Conservation (phyloP, 2,329 filamentous ascomycete species). For the Cladobotryum protrusum region DNA sequence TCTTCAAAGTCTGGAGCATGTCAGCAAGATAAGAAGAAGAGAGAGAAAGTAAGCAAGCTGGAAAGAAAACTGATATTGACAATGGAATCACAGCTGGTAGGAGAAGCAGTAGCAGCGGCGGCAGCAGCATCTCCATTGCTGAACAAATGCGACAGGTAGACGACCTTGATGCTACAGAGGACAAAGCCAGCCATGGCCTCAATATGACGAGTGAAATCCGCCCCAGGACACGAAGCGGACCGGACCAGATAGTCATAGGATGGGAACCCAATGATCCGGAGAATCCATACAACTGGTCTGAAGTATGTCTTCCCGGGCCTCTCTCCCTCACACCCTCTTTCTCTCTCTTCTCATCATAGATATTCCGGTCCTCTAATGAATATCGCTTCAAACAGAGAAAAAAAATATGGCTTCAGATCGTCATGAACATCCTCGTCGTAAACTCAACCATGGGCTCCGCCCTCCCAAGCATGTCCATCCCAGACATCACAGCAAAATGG, state of each 20-base stretch:
- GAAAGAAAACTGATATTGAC: no score
- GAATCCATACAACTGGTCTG: slow-evolving; percentile 49
- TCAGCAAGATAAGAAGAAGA: no score
- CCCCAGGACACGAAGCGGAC: background rate
- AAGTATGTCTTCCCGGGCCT: slow-evolving; percentile 19
- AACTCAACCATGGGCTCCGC: slow-evolving; percentile 63
- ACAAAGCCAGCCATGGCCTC: no score
- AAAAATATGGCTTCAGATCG: slow-evolving; percentile 48
- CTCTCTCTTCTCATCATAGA: no score
- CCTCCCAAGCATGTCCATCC: slow-evolving; percentile 56
- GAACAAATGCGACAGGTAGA: no score
- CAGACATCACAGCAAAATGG: slow-evolving; percentile 53
- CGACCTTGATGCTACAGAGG: no score
- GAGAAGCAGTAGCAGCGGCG: no score
- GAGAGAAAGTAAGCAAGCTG: no score
- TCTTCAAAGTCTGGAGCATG: no score
- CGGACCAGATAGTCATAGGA: slow-evolving; percentile 32
- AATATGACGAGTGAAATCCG: no score
- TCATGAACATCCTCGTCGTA: slow-evolving; percentile 53
- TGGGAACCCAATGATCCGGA: slow-evolving; percentile 45
- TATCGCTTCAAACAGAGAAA: slow-evolving; percentile 32
- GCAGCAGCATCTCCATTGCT: no score
- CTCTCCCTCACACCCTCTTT: background rate
- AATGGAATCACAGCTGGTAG: no score
- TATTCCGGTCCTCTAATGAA: background rate